phyloP scores from a whole-genome alignment of 2,329 filamentous ascomycete genomes.

The Leptographium wingfieldii region DNA sequence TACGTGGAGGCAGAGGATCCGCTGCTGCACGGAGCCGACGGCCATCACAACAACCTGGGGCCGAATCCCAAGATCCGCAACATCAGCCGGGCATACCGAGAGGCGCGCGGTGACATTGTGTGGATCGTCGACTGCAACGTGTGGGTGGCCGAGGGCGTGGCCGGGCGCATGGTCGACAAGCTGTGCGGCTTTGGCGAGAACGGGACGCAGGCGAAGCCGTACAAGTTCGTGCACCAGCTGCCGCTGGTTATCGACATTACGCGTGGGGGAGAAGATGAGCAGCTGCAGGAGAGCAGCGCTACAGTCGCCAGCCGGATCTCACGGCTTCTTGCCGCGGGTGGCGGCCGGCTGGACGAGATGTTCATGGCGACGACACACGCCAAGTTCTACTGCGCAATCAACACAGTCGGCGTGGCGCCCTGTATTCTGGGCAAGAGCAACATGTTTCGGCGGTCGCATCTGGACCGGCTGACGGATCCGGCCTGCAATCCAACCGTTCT shows the following conservation, averaged over 20 bases:
- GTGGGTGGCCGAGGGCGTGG: constrained; percentile 70
- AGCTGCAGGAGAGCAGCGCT: too few relatives aligned
- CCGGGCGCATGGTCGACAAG: constrained; percentile 80
- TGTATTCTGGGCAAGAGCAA: constrained; percentile 96
- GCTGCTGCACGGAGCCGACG: constrained; percentile 25
- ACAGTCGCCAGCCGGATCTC: neutral
- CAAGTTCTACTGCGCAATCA: constrained; percentile 97
- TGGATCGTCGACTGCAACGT: constrained; percentile 97
- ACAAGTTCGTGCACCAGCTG: constrained; percentile 92
- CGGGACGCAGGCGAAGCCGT: constrained; percentile 31
- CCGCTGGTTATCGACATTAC: constrained; percentile 71
- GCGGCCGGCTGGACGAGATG: constrained; percentile 81
- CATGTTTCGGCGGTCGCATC: constrained; percentile 91
- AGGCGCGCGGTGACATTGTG: constrained; percentile 75
- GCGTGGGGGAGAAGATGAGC: neutral
- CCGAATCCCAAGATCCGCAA: constrained; percentile 99
- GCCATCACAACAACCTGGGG: constrained; percentile 50
- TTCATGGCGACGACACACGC: constrained; percentile 90
- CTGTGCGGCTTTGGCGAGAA: constrained; percentile 51
- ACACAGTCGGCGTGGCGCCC: constrained; percentile 78
- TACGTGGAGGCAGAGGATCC: constrained; percentile 21
- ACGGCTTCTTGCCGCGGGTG: constrained; percentile 33
- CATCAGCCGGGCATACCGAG: constrained; percentile 83
- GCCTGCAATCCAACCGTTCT: constrained; percentile 28
- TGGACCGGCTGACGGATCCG: constrained; percentile 57